These are phyloP conservation scores for Cucumis cinereus DNA, from an alignment of 306 rosid genomes.

Conservation along the genomic window DNA sequence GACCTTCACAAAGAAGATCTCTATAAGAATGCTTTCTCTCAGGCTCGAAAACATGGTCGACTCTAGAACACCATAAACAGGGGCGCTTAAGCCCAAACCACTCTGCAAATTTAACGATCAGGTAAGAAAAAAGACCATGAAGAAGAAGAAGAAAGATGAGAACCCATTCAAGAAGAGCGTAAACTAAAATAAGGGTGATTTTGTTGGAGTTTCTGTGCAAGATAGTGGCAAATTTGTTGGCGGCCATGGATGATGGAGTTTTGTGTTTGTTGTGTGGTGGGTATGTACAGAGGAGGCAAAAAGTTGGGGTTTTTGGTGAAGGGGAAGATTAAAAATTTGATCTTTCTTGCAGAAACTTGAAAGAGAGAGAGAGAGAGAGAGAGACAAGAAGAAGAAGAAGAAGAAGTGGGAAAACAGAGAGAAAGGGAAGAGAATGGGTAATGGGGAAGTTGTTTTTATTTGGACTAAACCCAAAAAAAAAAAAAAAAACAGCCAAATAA, in stretches of 20 bases:
- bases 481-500: conserved; percentile 19
- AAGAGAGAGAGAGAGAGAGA: neutral
- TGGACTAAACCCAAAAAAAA: conserved; percentile 20
- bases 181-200: conserved; percentile 58
- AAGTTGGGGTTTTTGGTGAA: neutral
- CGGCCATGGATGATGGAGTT: conserved; percentile 56
- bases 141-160: conserved; percentile 65
- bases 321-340: conserved; percentile 1
- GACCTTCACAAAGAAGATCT: conserved; percentile 83
- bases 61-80: conserved; percentile 76
- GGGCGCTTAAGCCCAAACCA: conserved; percentile 82
- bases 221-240: conserved; percentile 87
- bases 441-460: conserved; percentile 34
- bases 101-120: conserved; percentile 65
- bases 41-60: conserved; percentile 69
- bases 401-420: conserved; percentile 13
- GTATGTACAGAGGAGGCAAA: conserved; percentile 39
- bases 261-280: conserved; percentile 7
- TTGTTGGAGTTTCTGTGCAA: conserved; percentile 75
- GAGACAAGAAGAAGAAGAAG: conserved; percentile 11
- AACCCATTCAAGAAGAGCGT: conserved; percentile 83
- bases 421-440: conserved; percentile 6
- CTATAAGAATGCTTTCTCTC: conserved; percentile 25
- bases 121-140: conserved; percentile 70
- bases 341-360: neutral